Evolutionary conservation across 306 rosid species (phyloP), one percentile per base, ranked within the genome.

Genomic region (Crotalaria pallida): DNA sequence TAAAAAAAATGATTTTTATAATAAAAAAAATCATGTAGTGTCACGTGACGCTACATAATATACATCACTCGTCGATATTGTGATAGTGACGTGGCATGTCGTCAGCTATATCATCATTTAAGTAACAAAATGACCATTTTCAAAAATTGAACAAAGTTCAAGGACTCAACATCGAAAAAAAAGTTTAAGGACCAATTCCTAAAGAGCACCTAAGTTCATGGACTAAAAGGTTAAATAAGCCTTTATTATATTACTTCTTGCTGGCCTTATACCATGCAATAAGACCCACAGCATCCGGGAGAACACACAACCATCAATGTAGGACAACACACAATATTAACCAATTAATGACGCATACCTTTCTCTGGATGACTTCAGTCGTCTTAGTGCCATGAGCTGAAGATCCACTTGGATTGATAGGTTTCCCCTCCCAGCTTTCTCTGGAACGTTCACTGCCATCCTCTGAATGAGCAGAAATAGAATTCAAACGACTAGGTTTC

Each of bases 301-400:
- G 55, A 62, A 47, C 50, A 43, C 0, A 13, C 31, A 26, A 16
- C 24, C 0, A 5, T 50, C 7, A 49, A 27, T 4, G 7, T 18
- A 31, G 73, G 63, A 69, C 72, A 33, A 49, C 33, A 70, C 29
- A 41, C 24, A 21, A 38, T 24, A 64, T 34, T 19, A 10, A 53
- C 58, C 63, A 78, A 73, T 36, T 22, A 53, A 74, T 11, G 34
- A 66, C 21, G 66, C 84, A 73, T 88, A 94, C 99, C 96, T 90
- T 84, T 84, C 96, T 87, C 79, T 95, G 97, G 78, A 87, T 82
- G 69, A 84, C 84, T 67, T 91, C 99, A 31, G 92, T 81, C 97
- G 89, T 87, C 80, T 85, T 89, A 15, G 87, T 12, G 67, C 79
- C 87, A 50, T 70, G 83, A 72, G 66, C 85, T 9, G 84, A 76